A percentile compares a stretch with the other conserved stretches of the same genome.
phyloP scores from a whole-genome alignment of 495 filamentous ascomycete genomes.

The Sordaria brevicollis region DNA sequence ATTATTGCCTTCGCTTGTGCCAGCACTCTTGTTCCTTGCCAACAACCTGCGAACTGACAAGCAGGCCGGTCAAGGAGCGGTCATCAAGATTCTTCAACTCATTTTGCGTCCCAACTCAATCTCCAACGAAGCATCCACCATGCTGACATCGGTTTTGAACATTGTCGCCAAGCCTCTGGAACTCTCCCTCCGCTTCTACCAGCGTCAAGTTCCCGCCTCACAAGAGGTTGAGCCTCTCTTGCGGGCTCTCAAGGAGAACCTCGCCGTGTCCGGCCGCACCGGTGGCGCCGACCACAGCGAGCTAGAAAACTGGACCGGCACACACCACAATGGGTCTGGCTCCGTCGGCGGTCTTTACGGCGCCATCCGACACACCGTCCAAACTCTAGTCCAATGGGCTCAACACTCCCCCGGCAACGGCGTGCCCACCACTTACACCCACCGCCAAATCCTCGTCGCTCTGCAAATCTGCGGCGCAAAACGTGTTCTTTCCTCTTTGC shows the following conservation, averaged over 20 bases:
- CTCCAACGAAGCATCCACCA: slow-evolving; percentile 67
- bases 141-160: slow-evolving; percentile 74
- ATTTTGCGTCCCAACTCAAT: slow-evolving; percentile 67
- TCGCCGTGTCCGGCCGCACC: slow-evolving; percentile 52
- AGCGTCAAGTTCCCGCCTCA: slow-evolving; percentile 54
- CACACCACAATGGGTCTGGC: slow-evolving; percentile 15
- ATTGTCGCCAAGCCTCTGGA: slow-evolving; percentile 72
- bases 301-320: slow-evolving; percentile 62
- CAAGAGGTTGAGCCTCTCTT: slow-evolving; percentile 65
- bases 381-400: slow-evolving; percentile 64
- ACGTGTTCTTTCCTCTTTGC: slow-evolving; percentile 47
- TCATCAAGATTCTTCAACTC: slow-evolving; percentile 67
- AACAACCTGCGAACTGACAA: slow-evolving; percentile 64
- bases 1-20: slow-evolving; percentile 75
- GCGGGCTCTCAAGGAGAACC: slow-evolving; percentile 56
- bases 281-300: slow-evolving; percentile 59
- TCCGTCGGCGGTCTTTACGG: slow-evolving; percentile 49
- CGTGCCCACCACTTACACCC: slow-evolving; percentile 67
- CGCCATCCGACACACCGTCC: slow-evolving; percentile 55
- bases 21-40: slow-evolving; percentile 70
- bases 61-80: slow-evolving; percentile 40
- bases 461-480: slow-evolving; percentile 61
- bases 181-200: slow-evolving; percentile 61
- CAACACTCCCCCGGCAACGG: slow-evolving; percentile 51
- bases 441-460: slow-evolving; percentile 59